Conservation (phyloP, 2,329 filamentous ascomycete genomes). For the Exophiala xenobiotica region DNA sequence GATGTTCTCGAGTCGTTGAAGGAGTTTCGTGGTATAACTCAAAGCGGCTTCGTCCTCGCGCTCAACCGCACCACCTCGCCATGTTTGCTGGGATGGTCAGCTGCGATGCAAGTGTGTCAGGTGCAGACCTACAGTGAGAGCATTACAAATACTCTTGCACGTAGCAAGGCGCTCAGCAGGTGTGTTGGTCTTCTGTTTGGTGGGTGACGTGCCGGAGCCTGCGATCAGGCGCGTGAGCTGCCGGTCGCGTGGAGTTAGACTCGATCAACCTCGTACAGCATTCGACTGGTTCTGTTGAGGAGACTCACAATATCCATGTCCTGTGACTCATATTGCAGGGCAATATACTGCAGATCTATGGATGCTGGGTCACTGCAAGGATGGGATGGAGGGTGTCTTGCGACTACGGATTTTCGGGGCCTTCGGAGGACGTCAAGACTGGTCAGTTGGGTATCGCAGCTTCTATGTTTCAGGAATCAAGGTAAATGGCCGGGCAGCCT, state of each 20-base stretch:
- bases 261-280: constrained; percentile 16
- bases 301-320: constrained; percentile 48
- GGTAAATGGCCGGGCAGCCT: not conserved
- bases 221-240: constrained; percentile 64
- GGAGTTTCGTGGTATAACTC: constrained; percentile 50
- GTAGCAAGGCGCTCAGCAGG: constrained; percentile 60
- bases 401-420: too few species aligned
- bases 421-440: not conserved
- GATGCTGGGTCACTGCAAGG: constrained; percentile 1
- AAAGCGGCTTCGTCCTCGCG: constrained; percentile 53
- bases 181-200: constrained; percentile 53
- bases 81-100: constrained; percentile 52
- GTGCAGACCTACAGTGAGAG: constrained; percentile 49
- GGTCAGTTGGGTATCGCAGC: constrained; percentile 2
- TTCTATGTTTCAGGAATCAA: not conserved
- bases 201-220: constrained; percentile 50
- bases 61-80: constrained; percentile 56
- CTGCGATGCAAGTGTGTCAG: not conserved
- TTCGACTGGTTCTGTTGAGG: constrained; percentile 1
- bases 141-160: constrained; percentile 62
- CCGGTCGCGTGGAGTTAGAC: constrained; percentile 16
- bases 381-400: not conserved
- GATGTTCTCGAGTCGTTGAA: constrained; percentile 62
- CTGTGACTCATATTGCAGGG: constrained; percentile 21
- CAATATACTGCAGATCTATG: constrained; percentile 1